Percentiles rank a stretch among this genome's conserved stretches.
Evolutionary conservation across 805 yeast species (phyloP).

Genomic region (Candida ficus): DNA sequence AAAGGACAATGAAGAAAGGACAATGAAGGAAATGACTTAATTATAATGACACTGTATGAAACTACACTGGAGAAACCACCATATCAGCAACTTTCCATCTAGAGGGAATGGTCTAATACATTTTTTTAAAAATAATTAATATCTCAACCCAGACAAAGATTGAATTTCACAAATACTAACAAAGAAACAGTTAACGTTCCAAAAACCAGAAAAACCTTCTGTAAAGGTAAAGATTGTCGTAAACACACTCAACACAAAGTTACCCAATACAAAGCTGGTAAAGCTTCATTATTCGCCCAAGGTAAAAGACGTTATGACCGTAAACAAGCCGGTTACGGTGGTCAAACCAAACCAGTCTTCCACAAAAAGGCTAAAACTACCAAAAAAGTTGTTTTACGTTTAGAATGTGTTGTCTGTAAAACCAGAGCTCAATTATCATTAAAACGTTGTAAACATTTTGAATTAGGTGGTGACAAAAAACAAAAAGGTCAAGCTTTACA

Average conservation of each 20-base stretch:
- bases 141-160: too few relatives aligned
- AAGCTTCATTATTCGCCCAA: conserved; percentile 98
- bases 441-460: conserved; percentile 99
- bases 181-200: conserved; percentile 89
- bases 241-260: conserved; percentile 99
- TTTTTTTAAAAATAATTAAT: too few relatives aligned
- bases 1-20: too few relatives aligned
- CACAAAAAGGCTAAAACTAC: conserved; percentile 99
- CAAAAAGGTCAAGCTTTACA: conserved; percentile 99
- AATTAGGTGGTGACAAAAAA: conserved; percentile 99
- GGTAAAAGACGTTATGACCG: conserved; percentile 99
- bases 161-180: neutral
- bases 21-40: too few relatives aligned
- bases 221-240: conserved; percentile 98
- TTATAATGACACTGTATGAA: too few relatives aligned
- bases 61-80: too few relatives aligned
- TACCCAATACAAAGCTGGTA: conserved; percentile 99
- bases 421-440: conserved; percentile 96
- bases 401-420: conserved; percentile 98
- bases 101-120: too few relatives aligned
- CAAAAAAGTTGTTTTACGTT: conserved; percentile 99
- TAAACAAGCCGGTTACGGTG: conserved; percentile 99
- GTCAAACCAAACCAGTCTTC: conserved; percentile 99
- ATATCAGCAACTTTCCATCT: too few relatives aligned
- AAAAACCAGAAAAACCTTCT: conserved; percentile 99